These are phyloP conservation scores for Jamesozyma gamospora DNA, from an alignment of 805 yeast genomes.

Conservation along the genomic window DNA sequence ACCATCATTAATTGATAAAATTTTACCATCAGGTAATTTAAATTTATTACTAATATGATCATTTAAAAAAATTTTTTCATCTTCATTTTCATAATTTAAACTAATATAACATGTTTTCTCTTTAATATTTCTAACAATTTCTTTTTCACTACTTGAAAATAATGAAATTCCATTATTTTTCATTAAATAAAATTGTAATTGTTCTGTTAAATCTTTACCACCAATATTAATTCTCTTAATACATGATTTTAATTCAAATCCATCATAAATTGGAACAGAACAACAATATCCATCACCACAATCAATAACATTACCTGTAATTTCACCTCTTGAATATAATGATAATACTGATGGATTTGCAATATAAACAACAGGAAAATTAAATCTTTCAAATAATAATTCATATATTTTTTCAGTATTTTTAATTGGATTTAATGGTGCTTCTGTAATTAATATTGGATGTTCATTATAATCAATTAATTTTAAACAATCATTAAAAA, in stretches of 20 bases:
- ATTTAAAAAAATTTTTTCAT: constrained; percentile 98
- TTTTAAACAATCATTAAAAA: constrained; percentile 50
- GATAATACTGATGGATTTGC: constrained; percentile 98
- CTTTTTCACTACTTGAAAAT: constrained; percentile 99
- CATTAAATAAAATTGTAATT: too few species aligned
- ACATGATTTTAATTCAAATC: constrained; percentile 98
- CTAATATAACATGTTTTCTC: constrained; percentile 99
- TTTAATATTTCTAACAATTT: constrained; percentile 80
- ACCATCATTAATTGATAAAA: constrained; percentile 98
- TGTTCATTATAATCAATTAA: too few species aligned
- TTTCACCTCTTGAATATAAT: constrained; percentile 98
- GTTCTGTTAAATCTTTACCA: constrained; percentile 98
- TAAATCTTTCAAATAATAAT: constrained; percentile 97
- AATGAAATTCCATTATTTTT: constrained; percentile 99
- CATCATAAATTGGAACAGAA: constrained; percentile 99
- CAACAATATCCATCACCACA: constrained; percentile 99
- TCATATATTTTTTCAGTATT: constrained; percentile 99
- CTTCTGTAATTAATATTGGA: constrained; percentile 98
- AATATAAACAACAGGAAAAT: constrained; percentile 98
- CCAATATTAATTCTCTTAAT: constrained; percentile 98
- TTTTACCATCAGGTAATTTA: constrained; percentile 99
- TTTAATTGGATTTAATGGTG: constrained; percentile 98
- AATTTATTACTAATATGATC: constrained; percentile 97
- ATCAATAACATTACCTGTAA: constrained; percentile 98
- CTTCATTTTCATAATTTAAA: constrained; percentile 97